These are phyloP conservation scores for Aspergillus spinulosporus DNA, from an alignment of 2,329 filamentous ascomycete species.

Conservation along the genomic window DNA sequence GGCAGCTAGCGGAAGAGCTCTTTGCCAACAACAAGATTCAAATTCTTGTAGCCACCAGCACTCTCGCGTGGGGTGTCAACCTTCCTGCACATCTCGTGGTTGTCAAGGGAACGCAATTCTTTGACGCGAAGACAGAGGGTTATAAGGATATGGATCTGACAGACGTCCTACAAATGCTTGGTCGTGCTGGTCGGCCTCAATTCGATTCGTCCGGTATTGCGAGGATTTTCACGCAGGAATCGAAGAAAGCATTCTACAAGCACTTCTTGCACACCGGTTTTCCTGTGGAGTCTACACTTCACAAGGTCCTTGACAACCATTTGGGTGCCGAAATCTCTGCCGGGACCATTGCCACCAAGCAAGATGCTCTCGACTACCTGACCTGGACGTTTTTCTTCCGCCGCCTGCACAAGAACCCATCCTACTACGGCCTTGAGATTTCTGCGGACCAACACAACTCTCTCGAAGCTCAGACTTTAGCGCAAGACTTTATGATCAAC, in stretches of 20 bases:
- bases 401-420: constrained; percentile 94
- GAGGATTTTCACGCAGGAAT: constrained; percentile 93
- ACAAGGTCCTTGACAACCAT: constrained; percentile 97
- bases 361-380: constrained; percentile 94
- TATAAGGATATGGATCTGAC: constrained; percentile 99
- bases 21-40: constrained; percentile 99
- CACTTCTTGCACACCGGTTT: constrained; percentile 98
- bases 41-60: constrained; percentile 92
- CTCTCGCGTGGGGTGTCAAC: constrained; percentile 97
- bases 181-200: constrained; percentile 89
- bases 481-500: constrained; percentile 91
- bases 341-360: constrained; percentile 88
- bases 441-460: constrained; percentile 90
- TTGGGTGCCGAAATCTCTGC: constrained; percentile 91
- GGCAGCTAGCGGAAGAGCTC: constrained; percentile 86
- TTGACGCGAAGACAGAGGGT: constrained; percentile 94
- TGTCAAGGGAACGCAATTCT: constrained; percentile 97
- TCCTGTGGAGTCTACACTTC: constrained; percentile 91
- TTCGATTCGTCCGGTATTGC: constrained; percentile 96
- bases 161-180: constrained; percentile 96
- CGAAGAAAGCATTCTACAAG: constrained; percentile 99
- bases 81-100: constrained; percentile 94
- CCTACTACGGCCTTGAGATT: constrained; percentile 94
- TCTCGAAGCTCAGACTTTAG: constrained; percentile 77
- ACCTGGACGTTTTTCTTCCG: constrained; percentile 99